Percentiles rank a stretch among this genome's conserved stretches.
These are phyloP conservation scores for Thuja plicata DNA, from an alignment of 83 land plant genomes.

Conservation along the genomic window DNA sequence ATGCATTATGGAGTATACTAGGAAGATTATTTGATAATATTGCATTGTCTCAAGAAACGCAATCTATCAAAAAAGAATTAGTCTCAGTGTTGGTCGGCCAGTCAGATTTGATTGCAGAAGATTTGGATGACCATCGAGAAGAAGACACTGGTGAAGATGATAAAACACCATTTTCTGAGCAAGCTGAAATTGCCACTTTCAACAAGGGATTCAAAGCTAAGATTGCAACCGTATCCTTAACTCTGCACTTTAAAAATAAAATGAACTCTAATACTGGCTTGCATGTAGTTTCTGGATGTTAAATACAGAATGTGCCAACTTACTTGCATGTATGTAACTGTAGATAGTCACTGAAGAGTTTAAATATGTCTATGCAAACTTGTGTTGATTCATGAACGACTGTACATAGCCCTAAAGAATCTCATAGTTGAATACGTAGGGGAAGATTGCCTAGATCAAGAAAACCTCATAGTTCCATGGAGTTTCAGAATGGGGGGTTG, in stretches of 20 bases:
- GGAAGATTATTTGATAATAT: constrained; percentile 20
- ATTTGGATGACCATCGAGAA: constrained; percentile 33
- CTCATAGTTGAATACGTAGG: background rate
- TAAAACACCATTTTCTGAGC: constrained; percentile 10
- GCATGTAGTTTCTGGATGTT: background rate
- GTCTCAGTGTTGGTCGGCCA: constrained; percentile 25
- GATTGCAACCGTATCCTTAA: constrained; percentile 28
- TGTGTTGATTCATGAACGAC: background rate
- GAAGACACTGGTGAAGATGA: constrained; percentile 28
- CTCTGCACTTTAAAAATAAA: background rate
- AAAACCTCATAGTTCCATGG: background rate
- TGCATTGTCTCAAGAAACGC: constrained; percentile 6
- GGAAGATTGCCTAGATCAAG: background rate
- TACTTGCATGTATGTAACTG: background rate
- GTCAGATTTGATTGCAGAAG: constrained; percentile 23
- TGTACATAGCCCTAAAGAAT: background rate
- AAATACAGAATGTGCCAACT: background rate
- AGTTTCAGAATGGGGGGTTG: too few species aligned
- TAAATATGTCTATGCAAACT: background rate
- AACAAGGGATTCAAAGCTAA: constrained; percentile 29
- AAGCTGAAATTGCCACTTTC: constrained; percentile 1
- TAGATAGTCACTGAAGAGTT: background rate
- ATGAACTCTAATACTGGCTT: background rate
- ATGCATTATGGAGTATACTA: constrained; percentile 46
- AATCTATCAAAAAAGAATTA: constrained; percentile 5